Evolutionary conservation across 148 eudicot species (phyloP), one percentile per base, ranked within the genome.

Genomic region (Rhododendron molle): DNA sequence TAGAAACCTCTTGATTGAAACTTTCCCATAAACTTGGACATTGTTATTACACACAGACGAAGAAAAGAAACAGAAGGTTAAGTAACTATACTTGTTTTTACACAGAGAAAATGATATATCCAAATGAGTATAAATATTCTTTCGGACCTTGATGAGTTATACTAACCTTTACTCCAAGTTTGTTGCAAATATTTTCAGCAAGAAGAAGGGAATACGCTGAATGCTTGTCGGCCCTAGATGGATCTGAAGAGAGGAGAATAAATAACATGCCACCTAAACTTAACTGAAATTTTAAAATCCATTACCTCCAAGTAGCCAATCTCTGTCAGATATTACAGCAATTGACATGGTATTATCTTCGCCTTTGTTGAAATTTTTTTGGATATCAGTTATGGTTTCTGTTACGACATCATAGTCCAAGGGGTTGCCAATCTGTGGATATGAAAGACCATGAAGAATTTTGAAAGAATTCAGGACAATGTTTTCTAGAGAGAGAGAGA

Each of bases 171-270:
- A 95, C 89, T 49, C 98, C 96, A 74, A 93, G 93, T 89, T 92
- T 90, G 83, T 84, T 84, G 86, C 99, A 97, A 54, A 97, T 89
- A 86, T 84, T 95, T 87, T 95, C 99, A 69, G 98, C 98, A 86
- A 97, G 92, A 84, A 97, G 97, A 88, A 97, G 98, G 90, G 93
- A 87, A 86, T 92, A 97, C 74, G 94, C 96, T 40, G 99, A 93
- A 85, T 95, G 98, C 91, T 95, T 95, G 91, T 97, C 99, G 60
- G 95, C 98, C 92, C 93, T 90, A 58, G 94, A 89, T 81, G 94
- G 89, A 92, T 95, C 99, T 97, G 92, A 86, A 89, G 60, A 81
- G 76, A 84, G 82, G 84, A 76, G 73, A 76, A 76, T 88, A 40
- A 88, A 46, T 38, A 30, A 56, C 81, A 85, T 81, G 83, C 74